Base-by-base conservation (phyloP, 2,329 filamentous ascomycete species). In the Coniosporium tulheliwenetii region DNA sequence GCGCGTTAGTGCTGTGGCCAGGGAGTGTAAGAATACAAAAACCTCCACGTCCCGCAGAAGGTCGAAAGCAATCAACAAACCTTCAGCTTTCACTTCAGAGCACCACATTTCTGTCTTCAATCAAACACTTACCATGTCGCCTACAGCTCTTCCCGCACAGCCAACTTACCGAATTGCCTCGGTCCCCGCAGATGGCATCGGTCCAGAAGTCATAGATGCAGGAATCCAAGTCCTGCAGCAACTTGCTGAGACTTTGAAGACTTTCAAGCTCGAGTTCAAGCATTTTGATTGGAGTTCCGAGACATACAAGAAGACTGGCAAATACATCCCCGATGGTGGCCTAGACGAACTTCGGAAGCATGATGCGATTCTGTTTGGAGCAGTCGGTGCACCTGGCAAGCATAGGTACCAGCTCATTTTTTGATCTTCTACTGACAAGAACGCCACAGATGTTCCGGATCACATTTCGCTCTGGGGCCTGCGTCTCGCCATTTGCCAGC, bases 111-210 rank as follows among this genome's bases (percentile, higher is more conserved):
- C 19, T 26, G 19, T 26, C 4, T 26, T 26, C 19, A 26, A 26
- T 26, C 19, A 3, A 26, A 26, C 19, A 26, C 19, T 26, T 26
- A 26, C 19, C n/a, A 38, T 38, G 36, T 38, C 36, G 36, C 36
- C 36, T 15, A n/a, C 36, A n/a, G 19, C 36, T 15, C 13, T 38
- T 14, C 36, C 36, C 12, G 36, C 10, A 15, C 12, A 35, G 32
- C 31, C 36, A 37, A 44, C 53, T 10, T 67, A 70, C 49, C 63
- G 54, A 39, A 76, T 81, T 45, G 77, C 77, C n/a, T 69, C 66
- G 29, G 79, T 83, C 41, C 76, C 77, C 0, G 79, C 75, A 7
- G 79, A 83, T 51, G 79, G 79, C 41, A 82, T 83, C 44, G 79
- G 79, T 1, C 70, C 70, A 1, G 79, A 83, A 55, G 78, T 83